phyloP scores from a whole-genome alignment of 2,329 filamentous ascomycete species.

The Alternaria infectoria region DNA sequence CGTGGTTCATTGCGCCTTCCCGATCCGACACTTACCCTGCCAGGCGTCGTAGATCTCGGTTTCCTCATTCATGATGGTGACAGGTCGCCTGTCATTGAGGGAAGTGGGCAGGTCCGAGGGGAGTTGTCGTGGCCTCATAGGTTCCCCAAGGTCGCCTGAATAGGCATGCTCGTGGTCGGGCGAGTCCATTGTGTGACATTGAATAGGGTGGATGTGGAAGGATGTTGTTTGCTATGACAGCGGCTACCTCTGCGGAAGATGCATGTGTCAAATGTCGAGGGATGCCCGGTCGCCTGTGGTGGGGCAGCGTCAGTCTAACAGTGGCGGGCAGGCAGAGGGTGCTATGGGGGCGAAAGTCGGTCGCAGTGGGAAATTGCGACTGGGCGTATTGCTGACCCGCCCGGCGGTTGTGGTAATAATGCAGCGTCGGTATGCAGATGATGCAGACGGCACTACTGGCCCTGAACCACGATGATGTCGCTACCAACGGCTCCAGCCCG shows the following conservation, averaged over 20 bases:
- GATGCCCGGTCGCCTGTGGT: conserved; percentile 10
- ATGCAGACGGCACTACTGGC: not conserved
- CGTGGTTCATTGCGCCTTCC: conserved; percentile 5
- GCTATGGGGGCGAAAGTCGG: not conserved
- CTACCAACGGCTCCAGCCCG: not conserved
- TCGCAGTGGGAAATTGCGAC: not conserved
- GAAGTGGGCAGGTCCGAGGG: conserved; percentile 89
- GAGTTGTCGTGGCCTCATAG: conserved; percentile 57
- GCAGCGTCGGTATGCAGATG: not conserved
- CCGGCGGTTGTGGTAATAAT: not conserved
- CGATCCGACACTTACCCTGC: conserved; percentile 74
- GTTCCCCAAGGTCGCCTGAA: conserved; percentile 37
- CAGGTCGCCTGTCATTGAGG: conserved; percentile 82
- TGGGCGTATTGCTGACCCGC: not conserved
- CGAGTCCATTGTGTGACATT: conserved; percentile 46
- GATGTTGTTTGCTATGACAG: not conserved
- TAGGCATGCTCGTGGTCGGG: conserved; percentile 44
- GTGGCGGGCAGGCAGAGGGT: not conserved
- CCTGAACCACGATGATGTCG: conserved; percentile 15
- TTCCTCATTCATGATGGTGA: conserved; percentile 72
- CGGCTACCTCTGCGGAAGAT: conserved; percentile 8
- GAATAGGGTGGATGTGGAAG: conserved; percentile 5
- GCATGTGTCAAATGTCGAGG: conserved; percentile 18
- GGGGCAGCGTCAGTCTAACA: conserved; percentile 8
- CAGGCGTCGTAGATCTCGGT: conserved; percentile 99